Conservation (phyloP, 306 rosid species). For the Cucumis hystrix region DNA sequence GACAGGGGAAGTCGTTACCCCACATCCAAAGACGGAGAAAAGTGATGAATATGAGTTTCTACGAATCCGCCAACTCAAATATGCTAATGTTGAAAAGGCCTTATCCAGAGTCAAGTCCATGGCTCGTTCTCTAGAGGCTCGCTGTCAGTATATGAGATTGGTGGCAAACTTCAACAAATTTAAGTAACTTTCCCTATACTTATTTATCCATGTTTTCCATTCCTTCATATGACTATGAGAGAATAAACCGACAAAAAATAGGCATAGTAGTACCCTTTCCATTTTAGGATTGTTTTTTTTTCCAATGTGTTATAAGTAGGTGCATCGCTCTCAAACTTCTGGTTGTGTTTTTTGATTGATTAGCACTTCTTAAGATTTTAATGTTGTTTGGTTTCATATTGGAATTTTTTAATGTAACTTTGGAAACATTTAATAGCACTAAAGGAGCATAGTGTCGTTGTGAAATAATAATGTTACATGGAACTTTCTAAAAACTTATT, state of each 20-base stretch:
- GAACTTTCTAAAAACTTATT: not conserved
- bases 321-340: not conserved
- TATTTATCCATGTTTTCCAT: not conserved
- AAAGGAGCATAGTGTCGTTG: not conserved
- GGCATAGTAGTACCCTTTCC: not conserved
- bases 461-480: not conserved
- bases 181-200: constrained; percentile 15
- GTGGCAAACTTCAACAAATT: constrained; percentile 29
- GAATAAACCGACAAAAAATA: not conserved
- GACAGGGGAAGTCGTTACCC: constrained; percentile 16
- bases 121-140: constrained; percentile 49
- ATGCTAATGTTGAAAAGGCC: constrained; percentile 50
- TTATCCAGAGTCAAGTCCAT: constrained; percentile 51
- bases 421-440: not conserved
- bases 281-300: not conserved
- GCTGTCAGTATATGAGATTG: constrained; percentile 56
- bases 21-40: constrained; percentile 13
- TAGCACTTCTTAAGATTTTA: not conserved
- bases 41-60: constrained; percentile 57
- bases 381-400: not conserved
- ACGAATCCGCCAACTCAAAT: constrained; percentile 46
- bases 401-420: not conserved
- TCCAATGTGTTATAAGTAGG: not conserved
- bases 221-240: not conserved
- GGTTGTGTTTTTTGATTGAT: not conserved